Evolutionary conservation across 345 rosid genomes (phyloP), one percentile per base, ranked within the genome.

Genomic region (Turnera subulata): DNA sequence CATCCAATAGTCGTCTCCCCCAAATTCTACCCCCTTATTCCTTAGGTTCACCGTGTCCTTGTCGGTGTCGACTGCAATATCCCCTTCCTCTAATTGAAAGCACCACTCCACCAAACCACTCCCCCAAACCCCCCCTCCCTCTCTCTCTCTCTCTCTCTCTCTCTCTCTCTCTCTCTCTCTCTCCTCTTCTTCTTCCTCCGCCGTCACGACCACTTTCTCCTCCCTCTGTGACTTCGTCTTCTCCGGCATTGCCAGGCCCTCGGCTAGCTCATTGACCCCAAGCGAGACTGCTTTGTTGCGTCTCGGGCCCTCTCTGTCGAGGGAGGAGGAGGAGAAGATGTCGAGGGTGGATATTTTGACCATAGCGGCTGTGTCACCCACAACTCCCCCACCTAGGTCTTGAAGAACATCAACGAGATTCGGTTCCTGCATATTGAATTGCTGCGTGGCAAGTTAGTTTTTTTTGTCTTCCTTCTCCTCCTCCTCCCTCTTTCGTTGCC

Each of bases 351-450:
- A 1, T 96, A 86, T 59, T 70, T 65, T 60, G 98, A 92, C 50
- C 93, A 29, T 8, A 29, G 8, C 76, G 59, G 89, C 76, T 88
- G 91, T 4, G 93, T 94, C 11, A 90, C 96, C 24, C 99, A 94
- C 65, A 97, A 87, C 65, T 94, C 99, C 0, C 99, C 99, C 0
- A 82, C 92, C 0, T 97, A 90, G 75, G 97, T 94, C 16, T 66
- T 94, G 52, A 81, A 76, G 71, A 94, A 90, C 72, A 90, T 94
- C 58, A 76, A 81, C 16, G 99, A 94, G 84, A 80, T 94, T 77
- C 91, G 91, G 42, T 78, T 70, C 73, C 67, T 94, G 0, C 82
- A 95, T 2, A 90, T 94, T 61, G 96, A 88, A 67, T 66, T 94
- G 17, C 97, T 97, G 6, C 73, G 78, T 44, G 97, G 99, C 0